phyloP scores from a whole-genome alignment of 2,329 filamentous ascomycete species.

The Gremmenia infestans region DNA sequence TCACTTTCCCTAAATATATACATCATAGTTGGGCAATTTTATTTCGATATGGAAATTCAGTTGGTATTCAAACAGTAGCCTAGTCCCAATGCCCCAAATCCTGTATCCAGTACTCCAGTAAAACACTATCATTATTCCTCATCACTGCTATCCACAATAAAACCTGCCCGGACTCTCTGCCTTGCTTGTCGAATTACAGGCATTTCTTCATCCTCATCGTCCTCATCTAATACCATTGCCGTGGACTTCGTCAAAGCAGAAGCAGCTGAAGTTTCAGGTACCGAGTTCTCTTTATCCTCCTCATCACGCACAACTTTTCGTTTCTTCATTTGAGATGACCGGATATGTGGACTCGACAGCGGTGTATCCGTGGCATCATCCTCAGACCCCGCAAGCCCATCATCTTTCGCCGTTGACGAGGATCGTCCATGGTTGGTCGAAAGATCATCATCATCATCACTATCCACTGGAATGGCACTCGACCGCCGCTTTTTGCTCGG shows the following conservation, averaged over 20 bases:
- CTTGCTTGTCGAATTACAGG: slow-evolving; percentile 30
- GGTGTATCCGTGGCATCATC: slow-evolving; percentile 35
- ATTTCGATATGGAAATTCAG: not conserved
- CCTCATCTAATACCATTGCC: slow-evolving; percentile 22
- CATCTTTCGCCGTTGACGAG: slow-evolving; percentile 20
- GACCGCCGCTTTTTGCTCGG: slow-evolving; percentile 20
- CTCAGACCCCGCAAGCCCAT: slow-evolving; percentile 29
- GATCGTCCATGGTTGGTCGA: slow-evolving; percentile 24
- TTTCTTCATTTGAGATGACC: slow-evolving; percentile 34
- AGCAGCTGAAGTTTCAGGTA: slow-evolving; percentile 14
- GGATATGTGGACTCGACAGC: slow-evolving; percentile 35
- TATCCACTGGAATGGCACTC: slow-evolving; percentile 22
- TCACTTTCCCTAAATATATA: not conserved
- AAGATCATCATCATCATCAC: slow-evolving; percentile 28
- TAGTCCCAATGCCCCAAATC: not conserved
- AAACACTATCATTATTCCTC: slow-evolving; percentile 27
- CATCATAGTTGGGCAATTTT: not conserved
- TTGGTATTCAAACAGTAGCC: slow-evolving; percentile 1
- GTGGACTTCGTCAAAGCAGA: slow-evolving; percentile 23
- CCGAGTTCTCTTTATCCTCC: slow-evolving; percentile 20
- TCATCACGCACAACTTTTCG: slow-evolving; percentile 33
- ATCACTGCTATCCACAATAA: slow-evolving; percentile 56
- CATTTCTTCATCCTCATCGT: slow-evolving; percentile 40
- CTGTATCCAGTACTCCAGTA: slow-evolving; percentile 2
- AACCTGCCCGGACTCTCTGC: slow-evolving; percentile 45